Conservation (phyloP, 2,329 filamentous ascomycete genomes). For the Ilyonectria destructans region DNA sequence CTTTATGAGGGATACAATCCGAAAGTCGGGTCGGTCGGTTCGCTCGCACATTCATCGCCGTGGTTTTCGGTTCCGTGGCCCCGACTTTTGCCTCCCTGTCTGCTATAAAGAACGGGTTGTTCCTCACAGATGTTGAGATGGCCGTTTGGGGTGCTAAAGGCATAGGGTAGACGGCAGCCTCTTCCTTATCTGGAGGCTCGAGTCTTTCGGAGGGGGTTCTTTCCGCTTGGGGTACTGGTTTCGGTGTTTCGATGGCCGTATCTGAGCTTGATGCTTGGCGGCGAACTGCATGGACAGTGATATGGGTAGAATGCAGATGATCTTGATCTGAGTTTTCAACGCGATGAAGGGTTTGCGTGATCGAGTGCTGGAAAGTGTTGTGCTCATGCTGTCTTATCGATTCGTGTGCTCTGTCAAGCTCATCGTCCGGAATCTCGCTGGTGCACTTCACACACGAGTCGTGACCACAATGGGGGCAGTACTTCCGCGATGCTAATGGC, state of each 20-base stretch:
- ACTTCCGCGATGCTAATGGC: slow-evolving; percentile 55
- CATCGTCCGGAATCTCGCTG: slow-evolving; percentile 51
- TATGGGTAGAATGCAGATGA: slow-evolving; percentile 16
- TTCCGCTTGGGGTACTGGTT: slow-evolving; percentile 23
- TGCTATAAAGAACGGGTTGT: slow-evolving; percentile 54
- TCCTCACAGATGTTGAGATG: slow-evolving; percentile 42
- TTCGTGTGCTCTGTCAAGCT: slow-evolving; percentile 17
- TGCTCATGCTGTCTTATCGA: slow-evolving; percentile 25
- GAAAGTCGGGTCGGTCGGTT: slow-evolving; percentile 45
- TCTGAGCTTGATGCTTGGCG: slow-evolving; percentile 30
- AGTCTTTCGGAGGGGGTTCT: slow-evolving; percentile 24
- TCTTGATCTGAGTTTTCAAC: not conserved
- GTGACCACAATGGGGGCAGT: slow-evolving; percentile 68
- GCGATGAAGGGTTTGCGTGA: slow-evolving; percentile 16
- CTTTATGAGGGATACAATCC: slow-evolving; percentile 50
- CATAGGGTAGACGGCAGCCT: not conserved
- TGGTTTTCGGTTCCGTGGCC: slow-evolving; percentile 42
- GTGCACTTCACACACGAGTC: slow-evolving; percentile 65
- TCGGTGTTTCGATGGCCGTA: slow-evolving; percentile 33
- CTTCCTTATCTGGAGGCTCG: slow-evolving; percentile 26
- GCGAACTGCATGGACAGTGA: slow-evolving; percentile 20
- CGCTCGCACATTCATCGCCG: slow-evolving; percentile 39
- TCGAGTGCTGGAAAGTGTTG: slow-evolving; percentile 13
- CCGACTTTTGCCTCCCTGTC: slow-evolving; percentile 47
- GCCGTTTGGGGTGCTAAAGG: slow-evolving; percentile 29